Conservation (phyloP, 345 rosid genomes). For the Nasturtium officinale region DNA sequence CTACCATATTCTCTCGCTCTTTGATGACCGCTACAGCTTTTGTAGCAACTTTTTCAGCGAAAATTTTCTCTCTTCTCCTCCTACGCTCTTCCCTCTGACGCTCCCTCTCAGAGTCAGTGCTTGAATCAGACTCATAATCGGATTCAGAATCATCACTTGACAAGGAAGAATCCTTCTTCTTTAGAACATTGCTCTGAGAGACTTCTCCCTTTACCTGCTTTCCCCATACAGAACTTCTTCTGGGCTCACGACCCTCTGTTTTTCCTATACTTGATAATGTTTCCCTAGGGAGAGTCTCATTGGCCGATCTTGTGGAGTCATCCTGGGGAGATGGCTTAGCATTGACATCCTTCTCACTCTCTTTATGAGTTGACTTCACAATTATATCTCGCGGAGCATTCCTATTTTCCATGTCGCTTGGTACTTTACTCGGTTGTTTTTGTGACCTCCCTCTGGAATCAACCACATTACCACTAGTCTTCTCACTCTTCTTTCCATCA, state of each 20-base stretch:
- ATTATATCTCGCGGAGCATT: slow-evolving; percentile 23
- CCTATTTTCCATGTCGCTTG: slow-evolving; percentile 46
- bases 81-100: slow-evolving; percentile 78
- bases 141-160: slow-evolving; percentile 53
- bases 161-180: slow-evolving; percentile 52
- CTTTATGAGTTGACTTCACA: slow-evolving; percentile 36
- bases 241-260: slow-evolving; percentile 43
- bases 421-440: slow-evolving; percentile 52
- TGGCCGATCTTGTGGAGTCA: slow-evolving; percentile 34
- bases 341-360: slow-evolving; percentile 46
- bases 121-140: slow-evolving; percentile 59
- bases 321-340: slow-evolving; percentile 40
- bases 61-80: slow-evolving; percentile 64
- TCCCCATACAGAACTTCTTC: slow-evolving; percentile 45
- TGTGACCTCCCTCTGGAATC: slow-evolving; percentile 42
- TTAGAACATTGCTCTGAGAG: slow-evolving; percentile 45
- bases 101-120: slow-evolving; percentile 85
- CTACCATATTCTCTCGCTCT: slow-evolving; percentile 84
- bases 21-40: slow-evolving; percentile 73
- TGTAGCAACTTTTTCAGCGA: slow-evolving; percentile 79
- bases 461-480: slow-evolving; percentile 38
- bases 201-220: slow-evolving; percentile 41
- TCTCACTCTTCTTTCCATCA: slow-evolving; percentile 59
- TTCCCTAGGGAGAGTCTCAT: slow-evolving; percentile 38
- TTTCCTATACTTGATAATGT: slow-evolving; percentile 36